Conservation (phyloP, 345 rosid genomes). For the Murraya koenigii region DNA sequence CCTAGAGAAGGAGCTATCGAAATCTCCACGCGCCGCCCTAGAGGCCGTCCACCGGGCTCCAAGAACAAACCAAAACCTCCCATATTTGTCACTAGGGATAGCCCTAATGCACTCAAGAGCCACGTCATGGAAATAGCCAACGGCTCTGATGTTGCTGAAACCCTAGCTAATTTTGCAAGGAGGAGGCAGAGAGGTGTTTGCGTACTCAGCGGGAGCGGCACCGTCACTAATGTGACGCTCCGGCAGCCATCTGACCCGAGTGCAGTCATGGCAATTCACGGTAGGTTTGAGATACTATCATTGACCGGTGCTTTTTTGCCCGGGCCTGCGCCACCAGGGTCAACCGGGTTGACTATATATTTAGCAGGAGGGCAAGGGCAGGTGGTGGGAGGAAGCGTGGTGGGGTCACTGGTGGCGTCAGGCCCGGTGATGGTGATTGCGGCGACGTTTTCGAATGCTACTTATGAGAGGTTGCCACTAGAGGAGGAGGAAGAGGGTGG, state of each 20-base stretch:
- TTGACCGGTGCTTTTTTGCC: constrained; percentile 58
- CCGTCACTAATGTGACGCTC: constrained; percentile 52
- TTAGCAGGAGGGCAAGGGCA: constrained; percentile 60
- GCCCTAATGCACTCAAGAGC: constrained; percentile 64
- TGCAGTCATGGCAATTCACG: constrained; percentile 53
- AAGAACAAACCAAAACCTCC: constrained; percentile 62
- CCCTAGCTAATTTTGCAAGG: constrained; percentile 54
- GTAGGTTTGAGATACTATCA: constrained; percentile 59
- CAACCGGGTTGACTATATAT: constrained; percentile 55
- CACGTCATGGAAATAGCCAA: constrained; percentile 54
- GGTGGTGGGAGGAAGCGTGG: constrained; percentile 59
- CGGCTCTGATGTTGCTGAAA: constrained; percentile 54
- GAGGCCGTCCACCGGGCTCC: constrained; percentile 62
- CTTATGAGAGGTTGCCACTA: constrained; percentile 54
- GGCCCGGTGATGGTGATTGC: constrained; percentile 63
- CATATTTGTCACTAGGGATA: constrained; percentile 53
- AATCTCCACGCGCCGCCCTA: constrained; percentile 35
- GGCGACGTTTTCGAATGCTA: constrained; percentile 59
- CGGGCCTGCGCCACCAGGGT: constrained; percentile 56
- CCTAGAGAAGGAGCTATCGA: constrained; percentile 52
- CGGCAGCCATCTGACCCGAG: constrained; percentile 52
- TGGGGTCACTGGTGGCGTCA: constrained; percentile 50
- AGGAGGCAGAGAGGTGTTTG: constrained; percentile 56
- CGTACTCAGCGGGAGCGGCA: constrained; percentile 57
- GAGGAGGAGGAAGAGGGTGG: constrained; percentile 56